Percentiles rank a stretch among this genome's conserved stretches.
phyloP scores from a whole-genome alignment of 2,329 filamentous ascomycete species.

The Epicoccum nigrum region DNA sequence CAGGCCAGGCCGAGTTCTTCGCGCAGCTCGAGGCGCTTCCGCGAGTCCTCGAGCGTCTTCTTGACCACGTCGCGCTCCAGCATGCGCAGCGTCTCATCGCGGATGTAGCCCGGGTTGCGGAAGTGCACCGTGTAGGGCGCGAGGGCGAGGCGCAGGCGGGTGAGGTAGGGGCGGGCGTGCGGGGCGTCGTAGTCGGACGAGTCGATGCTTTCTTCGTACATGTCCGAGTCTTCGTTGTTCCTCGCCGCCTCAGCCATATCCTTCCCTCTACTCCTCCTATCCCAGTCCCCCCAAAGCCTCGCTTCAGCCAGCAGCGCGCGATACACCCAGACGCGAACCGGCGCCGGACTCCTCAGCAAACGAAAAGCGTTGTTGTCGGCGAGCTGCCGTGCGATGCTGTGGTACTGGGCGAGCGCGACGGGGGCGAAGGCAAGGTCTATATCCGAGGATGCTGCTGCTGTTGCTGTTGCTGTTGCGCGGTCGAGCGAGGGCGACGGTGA shows the following conservation, averaged over 20 bases:
- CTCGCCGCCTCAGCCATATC: too few species aligned
- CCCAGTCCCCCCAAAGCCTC: slow-evolving; percentile 30
- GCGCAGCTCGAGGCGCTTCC: slow-evolving; percentile 61
- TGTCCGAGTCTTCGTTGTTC: slow-evolving; percentile 4
- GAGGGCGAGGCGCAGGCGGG: slow-evolving; percentile 54
- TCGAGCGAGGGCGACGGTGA: too few species aligned
- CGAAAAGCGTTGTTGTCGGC: slow-evolving; percentile 33
- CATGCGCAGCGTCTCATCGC: slow-evolving; percentile 63
- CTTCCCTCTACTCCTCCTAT: background rate
- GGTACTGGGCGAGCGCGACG: slow-evolving; percentile 34
- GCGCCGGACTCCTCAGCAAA: slow-evolving; percentile 34
- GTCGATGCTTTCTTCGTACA: slow-evolving; percentile 23
- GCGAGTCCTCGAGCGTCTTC: slow-evolving; percentile 64
- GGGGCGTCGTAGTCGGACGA: slow-evolving; percentile 23
- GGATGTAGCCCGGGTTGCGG: slow-evolving; percentile 64
- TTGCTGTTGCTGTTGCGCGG: too few species aligned
- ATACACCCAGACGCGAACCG: slow-evolving; percentile 37
- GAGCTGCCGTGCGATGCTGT: slow-evolving; percentile 28
- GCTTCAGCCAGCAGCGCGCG: slow-evolving; percentile 30
- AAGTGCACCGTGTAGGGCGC: slow-evolving; percentile 63
- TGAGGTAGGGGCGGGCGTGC: slow-evolving; percentile 46
- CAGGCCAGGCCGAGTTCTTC: slow-evolving; percentile 63
- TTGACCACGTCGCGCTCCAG: slow-evolving; percentile 62
- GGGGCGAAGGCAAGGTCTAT: slow-evolving; percentile 31
- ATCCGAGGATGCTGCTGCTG: too few species aligned